These are phyloP conservation scores for Setaria italica DNA, from an alignment of 202 grass and related monocot genomes.

Conservation along the genomic window DNA sequence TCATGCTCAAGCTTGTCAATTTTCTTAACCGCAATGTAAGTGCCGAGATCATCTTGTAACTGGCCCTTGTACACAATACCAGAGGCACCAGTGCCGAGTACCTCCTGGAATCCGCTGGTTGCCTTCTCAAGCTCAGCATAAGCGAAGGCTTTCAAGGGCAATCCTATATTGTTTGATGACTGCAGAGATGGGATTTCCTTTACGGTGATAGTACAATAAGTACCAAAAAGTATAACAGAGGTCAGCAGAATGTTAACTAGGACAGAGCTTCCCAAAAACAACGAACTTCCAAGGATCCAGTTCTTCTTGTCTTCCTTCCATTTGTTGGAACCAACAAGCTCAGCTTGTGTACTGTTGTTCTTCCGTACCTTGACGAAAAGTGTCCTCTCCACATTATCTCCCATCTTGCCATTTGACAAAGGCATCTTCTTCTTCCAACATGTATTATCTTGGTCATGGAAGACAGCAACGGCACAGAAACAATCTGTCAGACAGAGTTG, in stretches of 20 bases:
- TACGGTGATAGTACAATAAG: background rate
- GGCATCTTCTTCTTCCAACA: slow-evolving; percentile 74
- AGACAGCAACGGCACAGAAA: too few species aligned
- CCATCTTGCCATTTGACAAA: slow-evolving; percentile 53
- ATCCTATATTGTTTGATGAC: background rate
- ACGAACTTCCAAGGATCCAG: slow-evolving; percentile 35
- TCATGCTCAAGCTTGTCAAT: slow-evolving; percentile 52
- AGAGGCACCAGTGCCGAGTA: slow-evolving; percentile 52
- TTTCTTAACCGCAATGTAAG: slow-evolving; percentile 66
- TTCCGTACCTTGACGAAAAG: slow-evolving; percentile 56
- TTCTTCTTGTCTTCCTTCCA: slow-evolving; percentile 39
- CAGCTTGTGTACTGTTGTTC: slow-evolving; percentile 19
- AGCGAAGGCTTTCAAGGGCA: slow-evolving; percentile 39
- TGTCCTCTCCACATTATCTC: background rate
- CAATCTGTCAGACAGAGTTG: too few species aligned
- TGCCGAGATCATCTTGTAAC: slow-evolving; percentile 23
- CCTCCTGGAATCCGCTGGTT: slow-evolving; percentile 50
- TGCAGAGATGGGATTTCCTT: slow-evolving; percentile 7
- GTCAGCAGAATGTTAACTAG: slow-evolving; percentile 30
- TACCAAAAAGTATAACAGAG: slow-evolving; percentile 15
- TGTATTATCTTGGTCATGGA: background rate
- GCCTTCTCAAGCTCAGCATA: slow-evolving; percentile 57
- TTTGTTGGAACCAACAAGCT: background rate
- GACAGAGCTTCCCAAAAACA: slow-evolving; percentile 39
- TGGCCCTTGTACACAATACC: slow-evolving; percentile 59